Conservation (phyloP, 345 rosid genomes). For the Tarenaya hassleriana region DNA sequence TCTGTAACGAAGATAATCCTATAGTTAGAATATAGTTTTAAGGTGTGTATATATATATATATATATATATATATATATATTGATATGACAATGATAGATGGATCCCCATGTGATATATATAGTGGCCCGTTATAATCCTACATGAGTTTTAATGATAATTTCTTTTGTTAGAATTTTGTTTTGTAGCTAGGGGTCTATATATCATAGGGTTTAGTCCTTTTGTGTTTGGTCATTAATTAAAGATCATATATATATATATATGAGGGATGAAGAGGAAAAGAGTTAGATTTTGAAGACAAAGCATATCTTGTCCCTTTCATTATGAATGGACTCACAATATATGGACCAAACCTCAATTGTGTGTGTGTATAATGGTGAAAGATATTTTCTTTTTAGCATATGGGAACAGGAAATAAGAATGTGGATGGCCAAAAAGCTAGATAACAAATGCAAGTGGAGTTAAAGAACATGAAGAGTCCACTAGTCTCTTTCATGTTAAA, state of each 20-base stretch:
- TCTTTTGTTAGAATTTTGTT: too few species aligned
- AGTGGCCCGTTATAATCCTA: too few species aligned
- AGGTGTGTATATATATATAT: too few species aligned
- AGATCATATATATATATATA: not conserved
- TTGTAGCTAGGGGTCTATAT: not conserved
- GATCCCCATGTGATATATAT: too few species aligned
- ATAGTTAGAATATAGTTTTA: too few species aligned
- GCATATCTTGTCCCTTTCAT: constrained; percentile 6
- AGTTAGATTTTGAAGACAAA: constrained; percentile 6
- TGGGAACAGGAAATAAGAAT: not conserved
- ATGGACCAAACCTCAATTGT: too few species aligned
- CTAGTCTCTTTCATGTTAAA: constrained; percentile 7
- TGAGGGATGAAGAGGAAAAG: not conserved
- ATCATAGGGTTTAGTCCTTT: not conserved
- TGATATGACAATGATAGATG: too few species aligned
- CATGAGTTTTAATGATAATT: too few species aligned
- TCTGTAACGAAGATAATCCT: too few species aligned
- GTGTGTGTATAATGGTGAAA: not conserved
- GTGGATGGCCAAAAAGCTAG: not conserved
- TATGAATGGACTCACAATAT: constrained; percentile 3
- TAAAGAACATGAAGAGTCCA: constrained; percentile 11
- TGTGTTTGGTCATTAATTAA: not conserved
- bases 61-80: too few species aligned
- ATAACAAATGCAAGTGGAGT: constrained; percentile 14
- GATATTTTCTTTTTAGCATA: not conserved